Percentiles rank a stretch among this genome's conserved stretches.
Evolutionary conservation across 192 early-diverging fungal genomes (phyloP).

Genomic region (Coemansia sp.): DNA sequence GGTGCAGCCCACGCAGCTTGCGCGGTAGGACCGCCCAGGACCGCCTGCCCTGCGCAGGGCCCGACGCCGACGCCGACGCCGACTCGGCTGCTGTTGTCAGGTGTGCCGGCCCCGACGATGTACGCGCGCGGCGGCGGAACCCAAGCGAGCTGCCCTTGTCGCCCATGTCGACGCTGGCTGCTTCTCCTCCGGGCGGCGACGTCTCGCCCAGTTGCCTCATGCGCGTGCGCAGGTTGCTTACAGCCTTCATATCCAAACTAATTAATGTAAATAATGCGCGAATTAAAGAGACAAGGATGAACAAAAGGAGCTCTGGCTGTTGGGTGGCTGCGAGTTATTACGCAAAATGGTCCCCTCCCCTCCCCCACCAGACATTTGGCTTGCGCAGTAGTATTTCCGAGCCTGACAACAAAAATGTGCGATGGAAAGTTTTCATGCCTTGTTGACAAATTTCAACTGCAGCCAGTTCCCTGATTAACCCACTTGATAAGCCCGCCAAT

Average conservation of each 20-base stretch:
- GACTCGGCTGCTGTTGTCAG: background rate
- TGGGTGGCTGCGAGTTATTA: no score
- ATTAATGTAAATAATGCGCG: background rate
- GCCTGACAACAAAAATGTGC: background rate
- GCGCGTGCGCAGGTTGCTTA: conserved; percentile 40
- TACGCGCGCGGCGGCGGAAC: conserved; percentile 29
- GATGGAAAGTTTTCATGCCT: background rate
- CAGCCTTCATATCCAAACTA: conserved; percentile 25
- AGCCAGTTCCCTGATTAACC: background rate
- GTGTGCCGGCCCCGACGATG: background rate
- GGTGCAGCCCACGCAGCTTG: conserved; percentile 51
- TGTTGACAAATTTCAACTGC: background rate
- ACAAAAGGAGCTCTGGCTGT: no score
- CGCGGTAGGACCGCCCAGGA: conserved; percentile 43
- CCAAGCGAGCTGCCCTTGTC: conserved; percentile 32
- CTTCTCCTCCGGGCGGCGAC: conserved; percentile 3
- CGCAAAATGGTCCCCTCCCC: no score
- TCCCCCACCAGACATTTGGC: no score
- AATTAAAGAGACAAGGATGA: background rate
- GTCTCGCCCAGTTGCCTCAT: conserved; percentile 24
- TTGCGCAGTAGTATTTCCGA: background rate
- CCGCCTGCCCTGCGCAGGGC: background rate
- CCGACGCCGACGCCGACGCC: background rate
- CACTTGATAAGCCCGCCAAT: background rate
- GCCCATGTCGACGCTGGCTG: background rate